These are phyloP conservation scores for Colletotrichum australisinense DNA, from an alignment of 2,329 filamentous ascomycete genomes.

Conservation along the genomic window DNA sequence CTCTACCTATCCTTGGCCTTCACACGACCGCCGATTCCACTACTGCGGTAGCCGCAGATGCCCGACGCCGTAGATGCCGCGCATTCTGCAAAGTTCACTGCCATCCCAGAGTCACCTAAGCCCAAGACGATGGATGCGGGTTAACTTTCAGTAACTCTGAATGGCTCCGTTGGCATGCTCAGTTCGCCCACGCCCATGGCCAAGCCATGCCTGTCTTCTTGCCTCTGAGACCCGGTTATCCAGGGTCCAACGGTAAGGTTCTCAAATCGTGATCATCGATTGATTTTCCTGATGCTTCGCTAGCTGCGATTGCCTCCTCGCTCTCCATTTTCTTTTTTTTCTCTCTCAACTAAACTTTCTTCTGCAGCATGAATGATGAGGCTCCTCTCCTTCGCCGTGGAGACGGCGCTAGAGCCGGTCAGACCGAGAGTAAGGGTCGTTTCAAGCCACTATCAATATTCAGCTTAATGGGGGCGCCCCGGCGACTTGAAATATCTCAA, in stretches of 20 bases:
- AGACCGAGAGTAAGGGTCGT: slow-evolving; percentile 34
- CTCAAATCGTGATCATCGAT: slow-evolving; percentile 26
- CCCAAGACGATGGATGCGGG: not conserved
- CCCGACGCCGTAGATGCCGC: slow-evolving; percentile 2
- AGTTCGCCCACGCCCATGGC: not conserved
- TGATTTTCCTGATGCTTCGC: slow-evolving; percentile 3
- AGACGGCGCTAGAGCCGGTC: slow-evolving; percentile 30
- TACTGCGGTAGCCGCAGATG: not conserved
- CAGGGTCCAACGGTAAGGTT: slow-evolving; percentile 13
- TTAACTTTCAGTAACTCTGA: slow-evolving; percentile 8
- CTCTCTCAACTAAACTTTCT: slow-evolving; percentile 5
- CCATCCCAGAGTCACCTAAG: not conserved
- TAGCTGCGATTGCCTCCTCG: not conserved
- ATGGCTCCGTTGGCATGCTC: slow-evolving; percentile 2
- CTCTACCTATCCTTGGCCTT: not conserved
- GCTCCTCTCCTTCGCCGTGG: slow-evolving; percentile 23
- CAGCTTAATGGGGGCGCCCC: slow-evolving; percentile 14
- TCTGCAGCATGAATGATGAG: not conserved
- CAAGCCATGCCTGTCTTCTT: slow-evolving; percentile 6
- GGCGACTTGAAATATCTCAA: slow-evolving; percentile 23
- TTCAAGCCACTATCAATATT: slow-evolving; percentile 30
- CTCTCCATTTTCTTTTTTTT: not conserved
- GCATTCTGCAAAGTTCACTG: not conserved
- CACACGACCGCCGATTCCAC: not conserved
- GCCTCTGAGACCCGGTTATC: not conserved